A percentile compares a stretch with the other conserved stretches of the same genome.
Evolutionary conservation across 495 filamentous ascomycete species (phyloP).

Genomic region (Chaetomium fimeti): DNA sequence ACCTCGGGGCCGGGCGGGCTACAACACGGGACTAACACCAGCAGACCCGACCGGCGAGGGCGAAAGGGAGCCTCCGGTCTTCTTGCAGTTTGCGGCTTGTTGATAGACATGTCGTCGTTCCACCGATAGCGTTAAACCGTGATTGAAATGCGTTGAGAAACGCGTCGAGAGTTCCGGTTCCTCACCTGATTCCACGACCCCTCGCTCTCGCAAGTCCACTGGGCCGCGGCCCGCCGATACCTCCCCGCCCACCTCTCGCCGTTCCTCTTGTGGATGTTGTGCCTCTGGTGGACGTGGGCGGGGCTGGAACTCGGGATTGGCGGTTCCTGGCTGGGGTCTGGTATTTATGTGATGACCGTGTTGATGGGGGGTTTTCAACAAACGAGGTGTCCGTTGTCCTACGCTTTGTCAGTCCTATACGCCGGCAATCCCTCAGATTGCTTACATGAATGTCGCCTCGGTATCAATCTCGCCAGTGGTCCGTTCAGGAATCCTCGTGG

Average conservation of each 20-base stretch:
- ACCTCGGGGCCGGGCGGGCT: neutral
- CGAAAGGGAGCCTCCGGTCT: neutral
- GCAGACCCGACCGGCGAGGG: neutral
- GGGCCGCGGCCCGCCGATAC: slow-evolving; percentile 37
- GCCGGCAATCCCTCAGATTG: neutral
- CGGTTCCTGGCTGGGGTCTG: slow-evolving; percentile 56
- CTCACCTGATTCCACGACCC: slow-evolving; percentile 40
- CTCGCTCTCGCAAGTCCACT: slow-evolving; percentile 51
- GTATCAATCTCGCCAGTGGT: slow-evolving; percentile 39
- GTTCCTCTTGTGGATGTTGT: slow-evolving; percentile 34
- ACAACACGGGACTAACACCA: neutral
- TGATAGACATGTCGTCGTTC: neutral
- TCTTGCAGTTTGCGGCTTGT: neutral
- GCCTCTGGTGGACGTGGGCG: slow-evolving; percentile 40
- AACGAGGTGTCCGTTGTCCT: slow-evolving; percentile 96
- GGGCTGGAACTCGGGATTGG: slow-evolving; percentile 44
- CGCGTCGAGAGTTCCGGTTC: neutral
- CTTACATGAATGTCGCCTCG: slow-evolving; percentile 89
- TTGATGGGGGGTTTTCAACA: slow-evolving; percentile 79
- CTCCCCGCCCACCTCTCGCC: slow-evolving; percentile 38
- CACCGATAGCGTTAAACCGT: too few relatives aligned
- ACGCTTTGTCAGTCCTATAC: slow-evolving; percentile 30
- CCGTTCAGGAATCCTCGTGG: slow-evolving; percentile 25
- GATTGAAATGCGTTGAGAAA: neutral
- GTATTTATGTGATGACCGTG: slow-evolving; percentile 66